Percentiles rank a stretch among this genome's conserved stretches.
These are phyloP conservation scores for Mycena crocata DNA, from an alignment of 768 basidiomycete genomes.

Conservation along the genomic window DNA sequence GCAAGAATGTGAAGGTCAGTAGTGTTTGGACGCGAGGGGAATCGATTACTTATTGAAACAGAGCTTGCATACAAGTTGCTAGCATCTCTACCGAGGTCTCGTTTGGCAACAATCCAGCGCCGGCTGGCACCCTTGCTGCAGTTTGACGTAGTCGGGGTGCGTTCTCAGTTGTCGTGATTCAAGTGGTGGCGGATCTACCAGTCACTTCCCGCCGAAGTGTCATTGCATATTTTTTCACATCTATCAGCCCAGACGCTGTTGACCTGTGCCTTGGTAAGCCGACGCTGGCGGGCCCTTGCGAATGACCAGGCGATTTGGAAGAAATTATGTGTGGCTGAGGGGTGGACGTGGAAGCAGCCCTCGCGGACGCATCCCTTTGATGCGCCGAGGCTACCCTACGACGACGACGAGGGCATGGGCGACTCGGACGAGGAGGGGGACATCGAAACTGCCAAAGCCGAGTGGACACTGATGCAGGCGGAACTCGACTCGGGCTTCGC, in stretches of 20 bases:
- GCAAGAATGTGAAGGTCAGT: constrained; percentile 53
- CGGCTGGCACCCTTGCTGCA: constrained; percentile 76
- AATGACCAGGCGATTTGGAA: constrained; percentile 79
- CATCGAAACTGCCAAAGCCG: constrained; percentile 53
- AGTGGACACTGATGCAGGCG: constrained; percentile 55
- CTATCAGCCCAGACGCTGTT: constrained; percentile 69
- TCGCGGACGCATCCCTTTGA: constrained; percentile 46
- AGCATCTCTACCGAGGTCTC: constrained; percentile 73
- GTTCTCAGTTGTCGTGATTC: constrained; percentile 42
- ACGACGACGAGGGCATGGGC: constrained; percentile 87
- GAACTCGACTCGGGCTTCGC: constrained; percentile 67
- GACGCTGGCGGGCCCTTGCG: constrained; percentile 72
- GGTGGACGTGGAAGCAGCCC: constrained; percentile 74
- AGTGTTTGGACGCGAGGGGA: not conserved
- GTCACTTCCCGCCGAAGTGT: constrained; percentile 77
- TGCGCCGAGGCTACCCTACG: constrained; percentile 41
- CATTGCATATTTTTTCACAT: constrained; percentile 73
- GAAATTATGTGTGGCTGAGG: constrained; percentile 66
- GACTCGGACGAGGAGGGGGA: constrained; percentile 72
- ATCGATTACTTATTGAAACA: constrained; percentile 40
- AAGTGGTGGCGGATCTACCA: constrained; percentile 40
- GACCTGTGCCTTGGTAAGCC: constrained; percentile 69
- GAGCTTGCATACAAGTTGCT: constrained; percentile 75
- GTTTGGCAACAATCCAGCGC: constrained; percentile 73
- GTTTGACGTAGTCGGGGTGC: constrained; percentile 80